Conservation (phyloP, 768 basidiomycete genomes). For the Exsudoporus frostii region DNA sequence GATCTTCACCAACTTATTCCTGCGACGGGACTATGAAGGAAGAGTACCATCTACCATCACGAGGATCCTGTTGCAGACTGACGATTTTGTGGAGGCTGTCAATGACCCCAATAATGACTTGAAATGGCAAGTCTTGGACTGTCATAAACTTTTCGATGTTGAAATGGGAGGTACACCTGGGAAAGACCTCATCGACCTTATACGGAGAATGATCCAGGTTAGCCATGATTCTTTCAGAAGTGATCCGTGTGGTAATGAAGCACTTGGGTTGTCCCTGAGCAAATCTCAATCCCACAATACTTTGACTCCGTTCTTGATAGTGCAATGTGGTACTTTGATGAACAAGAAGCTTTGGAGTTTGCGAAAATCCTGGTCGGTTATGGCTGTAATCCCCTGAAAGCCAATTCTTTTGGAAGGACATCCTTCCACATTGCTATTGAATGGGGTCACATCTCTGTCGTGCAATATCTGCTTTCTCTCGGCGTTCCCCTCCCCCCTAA, state of each 20-base stretch:
- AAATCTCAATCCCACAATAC: not conserved
- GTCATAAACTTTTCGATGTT: no score
- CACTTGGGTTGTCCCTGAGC: not conserved
- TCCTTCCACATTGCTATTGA: not conserved
- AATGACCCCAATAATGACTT: not conserved
- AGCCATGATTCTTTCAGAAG: not conserved
- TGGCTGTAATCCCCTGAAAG: not conserved
- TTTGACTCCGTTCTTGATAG: not conserved
- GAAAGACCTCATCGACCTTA: not conserved
- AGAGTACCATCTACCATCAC: not conserved
- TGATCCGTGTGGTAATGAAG: not conserved
- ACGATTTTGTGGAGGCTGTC: not conserved
- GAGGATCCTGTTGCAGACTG: not conserved
- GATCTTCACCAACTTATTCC: not conserved
- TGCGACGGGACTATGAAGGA: not conserved
- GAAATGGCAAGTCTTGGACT: no score
- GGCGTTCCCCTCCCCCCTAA: not conserved
- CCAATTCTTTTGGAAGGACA: not conserved
- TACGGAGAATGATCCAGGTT: not conserved
- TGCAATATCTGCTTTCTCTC: not conserved
- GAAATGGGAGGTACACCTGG: no score
- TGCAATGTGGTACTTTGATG: not conserved
- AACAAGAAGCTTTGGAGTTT: not conserved
- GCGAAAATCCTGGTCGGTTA: not conserved
- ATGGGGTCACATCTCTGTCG: not conserved